Percentiles rank a stretch among this genome's conserved stretches.
Evolutionary conservation across 305 asterid genomes (phyloP).

Genomic region (Fraxinus baroniana): DNA sequence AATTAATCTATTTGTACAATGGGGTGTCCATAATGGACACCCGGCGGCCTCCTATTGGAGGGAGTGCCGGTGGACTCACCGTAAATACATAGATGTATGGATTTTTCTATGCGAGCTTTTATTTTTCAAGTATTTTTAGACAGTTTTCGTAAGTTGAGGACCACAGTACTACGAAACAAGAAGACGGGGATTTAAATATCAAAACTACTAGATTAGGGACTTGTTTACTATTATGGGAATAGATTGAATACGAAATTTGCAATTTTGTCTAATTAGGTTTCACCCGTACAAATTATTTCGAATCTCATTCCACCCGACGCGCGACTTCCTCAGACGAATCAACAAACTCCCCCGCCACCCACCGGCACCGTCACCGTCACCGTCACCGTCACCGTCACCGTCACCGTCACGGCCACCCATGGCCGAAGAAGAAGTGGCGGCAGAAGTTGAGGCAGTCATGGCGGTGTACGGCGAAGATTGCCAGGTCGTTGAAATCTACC

Average conservation of each 20-base stretch:
- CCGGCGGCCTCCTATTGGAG: no score
- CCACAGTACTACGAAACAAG: not conserved
- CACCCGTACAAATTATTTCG: not conserved
- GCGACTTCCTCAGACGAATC: not conserved
- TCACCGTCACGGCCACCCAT: conserved; percentile 24
- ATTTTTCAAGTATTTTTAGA: no score
- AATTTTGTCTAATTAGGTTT: not conserved
- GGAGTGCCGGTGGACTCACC: no score
- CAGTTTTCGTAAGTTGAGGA: not conserved
- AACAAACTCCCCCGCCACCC: conserved; percentile 3
- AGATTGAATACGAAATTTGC: not conserved
- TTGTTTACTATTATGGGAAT: not conserved
- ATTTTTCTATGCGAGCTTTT: no score
- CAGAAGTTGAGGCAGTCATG: conserved; percentile 71
- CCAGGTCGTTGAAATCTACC: conserved; percentile 48
- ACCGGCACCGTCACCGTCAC: not conserved
- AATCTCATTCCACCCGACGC: not conserved
- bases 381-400: conserved; percentile 8
- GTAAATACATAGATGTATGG: no score
- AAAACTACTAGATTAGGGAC: not conserved
- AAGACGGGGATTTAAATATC: not conserved
- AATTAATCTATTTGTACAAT: no score
- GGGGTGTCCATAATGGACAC: no score
- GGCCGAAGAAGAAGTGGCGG: conserved; percentile 64
- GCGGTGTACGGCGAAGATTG: conserved; percentile 85